phyloP scores from a whole-genome alignment of 1,284 basidiomycete species.

The Amylostereum areolatum region DNA sequence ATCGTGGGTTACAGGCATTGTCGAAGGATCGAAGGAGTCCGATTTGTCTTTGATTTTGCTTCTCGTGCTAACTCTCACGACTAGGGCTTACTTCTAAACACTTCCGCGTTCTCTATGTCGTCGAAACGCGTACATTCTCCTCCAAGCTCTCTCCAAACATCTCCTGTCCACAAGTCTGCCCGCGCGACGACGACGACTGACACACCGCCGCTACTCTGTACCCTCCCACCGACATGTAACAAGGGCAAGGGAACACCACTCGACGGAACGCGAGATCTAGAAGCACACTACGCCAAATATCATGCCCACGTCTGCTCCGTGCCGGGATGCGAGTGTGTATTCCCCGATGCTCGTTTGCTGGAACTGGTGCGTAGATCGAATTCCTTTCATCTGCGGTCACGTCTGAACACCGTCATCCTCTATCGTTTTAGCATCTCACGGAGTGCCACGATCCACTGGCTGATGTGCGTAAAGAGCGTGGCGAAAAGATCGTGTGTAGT shows the following conservation, averaged over 20 bases:
- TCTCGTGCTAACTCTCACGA: too few relatives aligned
- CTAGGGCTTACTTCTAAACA: too few relatives aligned
- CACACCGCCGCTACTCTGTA: conserved; percentile 50
- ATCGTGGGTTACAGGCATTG: too few relatives aligned
- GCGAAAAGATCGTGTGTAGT: conserved; percentile 79
- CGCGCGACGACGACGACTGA: conserved; percentile 7
- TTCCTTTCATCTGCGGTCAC: not conserved
- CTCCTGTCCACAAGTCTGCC: conserved; percentile 17
- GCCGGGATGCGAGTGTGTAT: conserved; percentile 70
- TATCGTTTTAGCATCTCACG: conserved; percentile 61
- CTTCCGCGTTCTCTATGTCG: too few relatives aligned
- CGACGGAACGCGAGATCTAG: conserved; percentile 58
- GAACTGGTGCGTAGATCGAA: conserved; percentile 70
- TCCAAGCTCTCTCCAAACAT: too few relatives aligned
- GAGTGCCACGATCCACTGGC: conserved; percentile 86
- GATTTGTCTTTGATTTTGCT: too few relatives aligned
- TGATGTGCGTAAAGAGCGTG: conserved; percentile 65
- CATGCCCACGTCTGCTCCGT: conserved; percentile 80
- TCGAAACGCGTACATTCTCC: too few relatives aligned
- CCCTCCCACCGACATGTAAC: conserved; percentile 78
- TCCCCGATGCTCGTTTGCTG: conserved; percentile 74
- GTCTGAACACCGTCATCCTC: not conserved
- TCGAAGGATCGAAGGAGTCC: too few relatives aligned
- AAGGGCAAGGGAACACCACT: conserved; percentile 49
- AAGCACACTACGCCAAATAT: conserved; percentile 75